Evolutionary conservation across 1,284 basidiomycete species (phyloP), one percentile per base, ranked within the genome.

Genomic region (Moniliella sp.): DNA sequence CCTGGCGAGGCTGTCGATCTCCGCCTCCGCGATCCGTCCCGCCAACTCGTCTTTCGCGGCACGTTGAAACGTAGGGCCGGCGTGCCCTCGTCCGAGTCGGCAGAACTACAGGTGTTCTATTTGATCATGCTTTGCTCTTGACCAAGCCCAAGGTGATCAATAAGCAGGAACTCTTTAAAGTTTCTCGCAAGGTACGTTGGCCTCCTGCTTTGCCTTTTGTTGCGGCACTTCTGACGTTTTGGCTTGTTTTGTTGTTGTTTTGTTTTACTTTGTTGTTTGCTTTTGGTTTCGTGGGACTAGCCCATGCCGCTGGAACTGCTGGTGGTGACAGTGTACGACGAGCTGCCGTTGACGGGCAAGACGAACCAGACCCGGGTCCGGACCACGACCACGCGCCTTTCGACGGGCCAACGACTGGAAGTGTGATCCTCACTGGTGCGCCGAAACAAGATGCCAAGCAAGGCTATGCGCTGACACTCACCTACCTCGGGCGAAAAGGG

Each of bases 301-400:
- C 91, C 88, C 1, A 93, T 97, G 46, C 91, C 91, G 0, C 70
- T 97, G 26, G 88, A 97, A 56, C 69, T 99, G 1, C 71, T 99
- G 11, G 70, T 79, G 30, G 71, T 94, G 35, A 74, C 77, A 1
- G 74, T 78, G 1, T 73, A 76, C 2, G 80, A 84, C 42, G 81
- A 84, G 29, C 47, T 61, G 28, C n/a, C n/a, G n/a, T 46, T 44
- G 9, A 49, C 48, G 5, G 43, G 44, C 27, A 55, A 55, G 27
- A 48, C 48, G 21, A 41, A 18, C 32, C 38, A 39, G 7, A 47
- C 63, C 12, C 59, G 66, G 15, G 61, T 58, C 17, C 65, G 66
- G 32, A 62, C 64, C 29, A 58, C 69, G 38, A 65, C 66, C 46
- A 55, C 64, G 13, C 62, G 66, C 18, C 64, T 63, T 2, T 62